Base-by-base conservation (phyloP, 2,329 filamentous ascomycete species). In the Lasiodiplodia sp. region DNA sequence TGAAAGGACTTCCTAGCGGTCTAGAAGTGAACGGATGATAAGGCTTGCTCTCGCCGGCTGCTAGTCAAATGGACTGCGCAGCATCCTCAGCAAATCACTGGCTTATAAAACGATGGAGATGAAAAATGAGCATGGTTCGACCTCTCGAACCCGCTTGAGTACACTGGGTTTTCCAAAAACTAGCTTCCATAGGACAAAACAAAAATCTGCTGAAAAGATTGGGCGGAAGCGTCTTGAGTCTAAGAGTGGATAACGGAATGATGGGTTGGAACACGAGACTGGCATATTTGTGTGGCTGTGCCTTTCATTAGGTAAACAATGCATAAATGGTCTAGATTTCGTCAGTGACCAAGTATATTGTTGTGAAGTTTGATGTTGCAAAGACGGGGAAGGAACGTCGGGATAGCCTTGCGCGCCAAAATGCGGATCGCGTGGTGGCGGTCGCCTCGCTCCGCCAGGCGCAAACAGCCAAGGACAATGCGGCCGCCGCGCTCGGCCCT, bases 391-490 rank as follows among this genome's bases (percentile, higher is more conserved):
- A 16, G 56, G 56, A 28, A 25, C 28, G 53, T 67, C 47, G 65
- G 65, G 53, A 60, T 60, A 67, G 65, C 65, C 55, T 67, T 44
- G 40, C 21, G 56, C 51, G 52, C 51, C 65, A 56, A 67, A 67
- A 52, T 47, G 65, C 65, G 44, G 65, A 67, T 58, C 65, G 65
- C 55, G n/a, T 49, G 65, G 53, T 60, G 55, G 65, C 65, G 53
- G 23, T 38, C 23, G 65, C 65, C 53, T 37, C 56, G 53, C 44
- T 58, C 65, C 65, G 55, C 31, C 65, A 67, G 44, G 55, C 55
- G 52, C 52, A n/a, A n/a, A 47, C 7, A 8, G 62, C 62, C 31
- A 60, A 51, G 55, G 44, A 34, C 51, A 52, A 64, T 47, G 52
- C 64, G 31, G 21, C 55, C 55, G 31, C 37, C 55, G 25, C 40